Base-by-base conservation (phyloP, 2,329 filamentous ascomycete genomes). In the Pestalotiopsis sp. region DNA sequence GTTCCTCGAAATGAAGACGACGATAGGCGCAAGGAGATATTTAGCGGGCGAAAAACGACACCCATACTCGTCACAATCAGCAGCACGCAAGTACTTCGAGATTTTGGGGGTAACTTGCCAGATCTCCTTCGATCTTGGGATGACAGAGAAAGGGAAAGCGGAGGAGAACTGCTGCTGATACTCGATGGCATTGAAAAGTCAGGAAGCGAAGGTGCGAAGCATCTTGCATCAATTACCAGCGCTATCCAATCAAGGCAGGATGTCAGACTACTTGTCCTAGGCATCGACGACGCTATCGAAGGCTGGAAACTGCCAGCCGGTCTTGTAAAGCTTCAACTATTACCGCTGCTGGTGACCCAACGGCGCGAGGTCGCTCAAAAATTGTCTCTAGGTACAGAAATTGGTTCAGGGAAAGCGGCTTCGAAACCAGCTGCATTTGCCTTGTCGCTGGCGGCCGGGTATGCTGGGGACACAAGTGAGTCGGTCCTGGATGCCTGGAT, bases 301-400 rank as follows among this genome's bases (percentile, higher is more conserved):
- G 23, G n/a, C 17, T 67, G 57, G 65, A 36, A n/a, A 11, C 58
- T 67, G 31, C 65, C 65, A 20, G 11, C 57, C 13, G 57, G 11
- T 20, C 14, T 67, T 3, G 36, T 39, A 4, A 55, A 55, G n/a
- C 31, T 36, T 20, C 27, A 45, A 20, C 55, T 67, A 39, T 55
- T 67, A 9, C 57, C 65, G 23, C 58, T 67, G 17, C 64, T 66
- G 14, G 64, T 45, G 7, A 31, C 13, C 25, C 57, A 67, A 39
- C 23, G 57, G n/a, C 65, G 52, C 12, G 31, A 61, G n/a, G n/a
- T 36, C 49, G 11, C n/a, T 49, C 23, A 20, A 2, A 13, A 41
- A 59, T 25, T 60, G 57, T 25, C 52, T 3, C 52, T n/a, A 57
- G 52, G 17, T 57, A 55, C 23, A 20, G 31, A 36, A 17, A 36